Conservation (phyloP, 257 asterid genomes). For the Paraleonurus japonicus region DNA sequence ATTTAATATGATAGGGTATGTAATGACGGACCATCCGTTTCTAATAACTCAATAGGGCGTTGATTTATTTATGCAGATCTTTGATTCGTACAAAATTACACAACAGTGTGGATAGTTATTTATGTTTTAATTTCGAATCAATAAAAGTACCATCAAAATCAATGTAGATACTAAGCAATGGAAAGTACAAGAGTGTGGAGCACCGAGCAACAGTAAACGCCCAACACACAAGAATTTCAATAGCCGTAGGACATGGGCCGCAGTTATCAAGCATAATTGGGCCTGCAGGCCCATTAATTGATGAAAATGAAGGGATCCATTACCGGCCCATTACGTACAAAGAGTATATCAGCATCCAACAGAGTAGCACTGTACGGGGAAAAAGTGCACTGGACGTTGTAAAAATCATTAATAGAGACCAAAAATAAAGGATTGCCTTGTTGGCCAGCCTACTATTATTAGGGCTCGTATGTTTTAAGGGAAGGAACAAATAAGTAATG, state of each 20-base stretch:
- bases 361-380: constrained; percentile 39
- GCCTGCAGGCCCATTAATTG: constrained; percentile 36
- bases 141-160: too few species aligned
- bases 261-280: constrained; percentile 22
- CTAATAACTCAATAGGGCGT: too few species aligned
- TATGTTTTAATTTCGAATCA: neutral
- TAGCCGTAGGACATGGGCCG: constrained; percentile 56
- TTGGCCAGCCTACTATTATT: neutral
- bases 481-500: too few species aligned
- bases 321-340: constrained; percentile 36
- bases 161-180: constrained; percentile 57
- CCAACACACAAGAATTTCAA: constrained; percentile 40
- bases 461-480: too few species aligned
- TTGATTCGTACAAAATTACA: too few species aligned
- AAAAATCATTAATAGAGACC: neutral
- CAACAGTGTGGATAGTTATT: too few species aligned
- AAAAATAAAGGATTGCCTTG: neutral
- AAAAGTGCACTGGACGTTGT: constrained; percentile 38
- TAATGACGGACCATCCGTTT: too few species aligned
- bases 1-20: neutral
- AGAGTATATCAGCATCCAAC: constrained; percentile 43
- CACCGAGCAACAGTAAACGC: constrained; percentile 51
- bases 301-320: constrained; percentile 11
- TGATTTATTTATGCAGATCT: too few species aligned
- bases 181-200: constrained; percentile 59